Evolutionary conservation across 108 stramenopile species (phyloP), one percentile per base, ranked within the genome.

Genomic region (Pseudonitzschia multiseries): DNA sequence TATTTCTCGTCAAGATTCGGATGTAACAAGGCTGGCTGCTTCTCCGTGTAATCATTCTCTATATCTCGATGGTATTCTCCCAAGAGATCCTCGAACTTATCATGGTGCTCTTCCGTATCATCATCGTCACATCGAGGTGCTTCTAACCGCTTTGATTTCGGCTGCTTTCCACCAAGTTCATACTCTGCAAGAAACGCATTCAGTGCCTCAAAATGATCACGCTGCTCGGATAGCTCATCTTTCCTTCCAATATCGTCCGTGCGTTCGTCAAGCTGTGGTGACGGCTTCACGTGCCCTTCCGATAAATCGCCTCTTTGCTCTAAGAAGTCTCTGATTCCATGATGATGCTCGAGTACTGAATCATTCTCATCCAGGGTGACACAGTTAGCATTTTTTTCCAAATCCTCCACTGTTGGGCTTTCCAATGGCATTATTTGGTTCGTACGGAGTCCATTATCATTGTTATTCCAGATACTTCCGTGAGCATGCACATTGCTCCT

Each of bases 11-110:
- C 65, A 10, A 15, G 28, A 29, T 65, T 18, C 50, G 40, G 40
- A n/a, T 67, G 53, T 24, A 68, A 76, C 17, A 69, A 48, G 27
- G 61, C 32, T 14, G 66, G 44, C 1, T 65, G 28, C 4, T 15
- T 59, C 24, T 10, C n/a, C 26, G 24, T 54, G 53, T 0, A 24
- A 24, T 31, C 12, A 27, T 22, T 27, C 26, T 10, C 24, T 59
- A n/a, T 15, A 31, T 59, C 29, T 59, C 24, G 57, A 59, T 59
- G 15, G 26, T 59, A 59, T 26, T 48, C 46, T 48, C 46, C 46
- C 13, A 48, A 48, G 4, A 48, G 4, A 10, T 48, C 46, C 13
- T 48, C 46, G 18, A 48, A 48, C 4, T 48, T 3, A 14, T 48
- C 18, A 48, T 48, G 9, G 1, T 48, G 4, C 2, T 48, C 46